Evolutionary conservation across 2,329 filamentous ascomycete genomes (phyloP).

Genomic region (Rhytidhysteron rufulum): DNA sequence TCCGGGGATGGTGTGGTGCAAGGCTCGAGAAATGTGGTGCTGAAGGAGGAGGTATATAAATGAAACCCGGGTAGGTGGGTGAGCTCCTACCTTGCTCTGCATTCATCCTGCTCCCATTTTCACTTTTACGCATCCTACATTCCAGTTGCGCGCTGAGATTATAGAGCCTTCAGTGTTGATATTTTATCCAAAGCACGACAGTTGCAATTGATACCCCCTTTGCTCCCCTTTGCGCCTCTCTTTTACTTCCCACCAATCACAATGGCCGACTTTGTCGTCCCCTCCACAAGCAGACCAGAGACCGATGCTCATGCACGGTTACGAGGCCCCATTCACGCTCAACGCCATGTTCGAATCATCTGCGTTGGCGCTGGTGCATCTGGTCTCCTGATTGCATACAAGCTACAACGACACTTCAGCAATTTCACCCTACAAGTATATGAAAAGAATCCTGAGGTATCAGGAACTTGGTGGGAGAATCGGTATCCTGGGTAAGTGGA

Average conservation of each 20-base stretch:
- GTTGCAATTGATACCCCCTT: too few species aligned
- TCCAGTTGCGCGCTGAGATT: too few species aligned
- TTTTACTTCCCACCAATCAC: background rate
- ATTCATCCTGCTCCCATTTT: too few species aligned
- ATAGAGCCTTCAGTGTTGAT: too few species aligned
- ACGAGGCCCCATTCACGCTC: slow-evolving; percentile 29
- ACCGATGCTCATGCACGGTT: slow-evolving; percentile 23
- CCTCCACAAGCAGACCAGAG: slow-evolving; percentile 16
- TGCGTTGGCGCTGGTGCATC: slow-evolving; percentile 49
- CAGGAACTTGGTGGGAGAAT: slow-evolving; percentile 54
- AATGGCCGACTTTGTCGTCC: slow-evolving; percentile 29
- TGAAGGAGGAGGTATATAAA: too few species aligned
- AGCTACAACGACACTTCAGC: slow-evolving; percentile 42
- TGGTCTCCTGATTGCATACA: slow-evolving; percentile 48
- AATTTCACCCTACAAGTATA: slow-evolving; percentile 43
- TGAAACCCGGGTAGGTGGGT: too few species aligned
- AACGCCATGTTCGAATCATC: slow-evolving; percentile 36
- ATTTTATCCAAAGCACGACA: too few species aligned
- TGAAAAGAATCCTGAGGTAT: slow-evolving; percentile 47
- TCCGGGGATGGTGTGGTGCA: too few species aligned
- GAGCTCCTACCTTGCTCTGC: too few species aligned
- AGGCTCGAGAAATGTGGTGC: too few species aligned
- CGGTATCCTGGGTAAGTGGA: slow-evolving; percentile 36
- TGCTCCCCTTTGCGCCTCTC: too few species aligned
- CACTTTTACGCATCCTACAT: too few species aligned